Evolutionary conservation across 129 eudicot species (phyloP).

Genomic region (Chrysanthemum seticuspe): DNA sequence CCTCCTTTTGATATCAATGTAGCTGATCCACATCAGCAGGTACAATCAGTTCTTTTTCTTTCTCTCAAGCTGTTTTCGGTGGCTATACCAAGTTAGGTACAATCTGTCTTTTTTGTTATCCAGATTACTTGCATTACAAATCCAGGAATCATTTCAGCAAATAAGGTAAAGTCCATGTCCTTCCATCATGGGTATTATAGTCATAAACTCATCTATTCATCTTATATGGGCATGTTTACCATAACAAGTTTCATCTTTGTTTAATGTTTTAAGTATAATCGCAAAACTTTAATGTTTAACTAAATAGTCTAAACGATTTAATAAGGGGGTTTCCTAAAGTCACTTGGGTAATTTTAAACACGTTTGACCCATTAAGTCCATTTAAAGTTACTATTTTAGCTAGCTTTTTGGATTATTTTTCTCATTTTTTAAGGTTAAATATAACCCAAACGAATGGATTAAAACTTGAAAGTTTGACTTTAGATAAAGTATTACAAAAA

Average conservation of each 20-base stretch:
- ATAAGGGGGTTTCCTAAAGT: neutral
- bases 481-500: no score
- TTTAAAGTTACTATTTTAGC: no score
- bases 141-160: conserved; percentile 84
- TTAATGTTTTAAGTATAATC: neutral
- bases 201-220: neutral
- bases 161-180: conserved; percentile 55
- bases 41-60: conserved; percentile 22
- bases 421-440: no score
- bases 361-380: no score
- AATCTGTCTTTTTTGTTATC: conserved; percentile 6
- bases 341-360: no score
- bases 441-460: no score
- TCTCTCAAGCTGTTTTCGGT: conserved; percentile 8
- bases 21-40: conserved; percentile 65
- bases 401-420: no score
- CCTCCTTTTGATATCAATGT: conserved; percentile 70
- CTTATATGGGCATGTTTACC: neutral
- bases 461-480: no score
- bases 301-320: neutral
- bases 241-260: neutral
- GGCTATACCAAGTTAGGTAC: conserved; percentile 5
- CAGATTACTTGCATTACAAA: conserved; percentile 82
- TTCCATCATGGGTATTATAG: neutral
- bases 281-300: neutral